Base-by-base conservation (phyloP, 2,329 filamentous ascomycete genomes). In the Bimuria novae-zelandiae region DNA sequence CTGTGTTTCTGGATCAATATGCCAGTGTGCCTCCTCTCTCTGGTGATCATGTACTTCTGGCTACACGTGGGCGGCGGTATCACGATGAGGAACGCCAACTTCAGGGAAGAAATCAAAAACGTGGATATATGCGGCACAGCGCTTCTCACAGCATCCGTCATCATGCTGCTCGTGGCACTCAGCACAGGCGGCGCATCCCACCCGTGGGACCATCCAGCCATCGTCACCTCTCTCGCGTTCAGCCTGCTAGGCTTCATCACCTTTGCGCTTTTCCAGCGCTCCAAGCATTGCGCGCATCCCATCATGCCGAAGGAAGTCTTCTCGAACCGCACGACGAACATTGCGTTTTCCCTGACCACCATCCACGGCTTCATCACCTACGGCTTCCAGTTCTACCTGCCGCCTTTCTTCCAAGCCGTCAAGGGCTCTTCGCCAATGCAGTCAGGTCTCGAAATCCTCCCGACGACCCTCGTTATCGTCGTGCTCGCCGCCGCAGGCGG, bases 221-320 rank as follows among this genome's bases (percentile, higher is more conserved):
- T 79, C 7, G 46, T 83, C 3, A 62, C 69, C 0, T 79, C 80
- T 1, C 62, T 83, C 3, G 52, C 82, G 2, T 52, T 80, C 2
- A 79, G 80, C 0, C 19, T 76, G 0, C 29, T 71, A 2, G 78
- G 77, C 8, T 56, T 81, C 2, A 47, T 71, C 1, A 53, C 60
- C 0, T 75, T 80, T 23, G 52, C 68, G 4, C 32, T 73, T 4
- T 81, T 74, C 66, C 76, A 80, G 56, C 54, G 55, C 10, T 63
- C 66, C 66, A 72, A 39, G 21, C 63, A 49, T 32, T 67, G 63
- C 58, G 52, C 52, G 5, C 30, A 69, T 36, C 69, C 68, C 0
- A 72, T 76, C 16, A 75, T 82, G 56, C 77, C 78, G 1, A 65
- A 68, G 0, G 63, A 67, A 19, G 68, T 82, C 25, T 80, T 83